Base-by-base conservation (phyloP, 768 basidiomycete genomes). In the Leccinum longicurvipes region DNA sequence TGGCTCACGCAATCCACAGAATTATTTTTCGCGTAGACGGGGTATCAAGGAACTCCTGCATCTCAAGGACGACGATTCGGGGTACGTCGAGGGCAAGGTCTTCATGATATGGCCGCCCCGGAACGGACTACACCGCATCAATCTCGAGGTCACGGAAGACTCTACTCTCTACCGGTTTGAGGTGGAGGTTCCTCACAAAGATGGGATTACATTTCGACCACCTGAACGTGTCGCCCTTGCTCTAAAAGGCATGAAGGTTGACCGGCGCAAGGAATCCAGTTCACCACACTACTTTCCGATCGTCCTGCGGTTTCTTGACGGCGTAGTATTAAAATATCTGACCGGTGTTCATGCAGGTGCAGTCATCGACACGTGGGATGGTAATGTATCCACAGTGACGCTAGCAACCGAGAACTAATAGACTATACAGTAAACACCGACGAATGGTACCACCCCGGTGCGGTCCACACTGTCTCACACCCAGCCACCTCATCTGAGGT, bases 181-280 rank as follows among this genome's bases (percentile, higher is more conserved):
- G 25, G 72, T 79, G 39, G 63, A 70, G 47, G 65, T 82, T 19
- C 61, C 70, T 4, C 73, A 75, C 45, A 52, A 50, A 23, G 50
- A 65, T 9, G 60, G 69, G 23, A 66, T 85, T 9, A 51, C 70
- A 31, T 73, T 83, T 55, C 67, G 72, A 34, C 67, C 77, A 6
- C 67, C 70, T 3, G 78, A 82, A 53, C 68, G 69, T 39, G 60
- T 86, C 24, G 66, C 66, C n/a, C 51, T 86, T n/a, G 73, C 78
- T 17, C 73, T 85, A 19, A 77, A 73, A 55, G 81, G 81, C 2
- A 72, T 72, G 24, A 57, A 54, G 25, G 55, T 82, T 21, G 69
- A 70, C 34, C 68, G 46, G 36, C 69, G 67, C 49, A 34, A 53
- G 24, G 63, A 63, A 19, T 63, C 61, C 27, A 72, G 67, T 39